Percentiles rank a stretch among this genome's conserved stretches.
phyloP scores from a whole-genome alignment of 495 filamentous ascomycete species.

The Penicillium subrubescens region DNA sequence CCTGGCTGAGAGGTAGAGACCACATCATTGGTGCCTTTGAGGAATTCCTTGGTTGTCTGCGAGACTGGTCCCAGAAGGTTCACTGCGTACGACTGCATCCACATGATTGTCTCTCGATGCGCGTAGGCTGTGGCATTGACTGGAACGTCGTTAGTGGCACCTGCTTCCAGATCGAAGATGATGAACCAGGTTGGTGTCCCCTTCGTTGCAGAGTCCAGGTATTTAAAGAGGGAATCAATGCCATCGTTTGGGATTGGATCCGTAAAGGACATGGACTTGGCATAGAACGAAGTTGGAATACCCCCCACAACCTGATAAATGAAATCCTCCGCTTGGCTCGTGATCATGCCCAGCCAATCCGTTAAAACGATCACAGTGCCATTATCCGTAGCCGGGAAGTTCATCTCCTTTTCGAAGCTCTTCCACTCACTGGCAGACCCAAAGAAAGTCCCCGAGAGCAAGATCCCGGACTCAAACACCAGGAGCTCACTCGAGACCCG shows the following conservation, averaged over 20 bases:
- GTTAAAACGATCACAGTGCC: constrained; percentile 44
- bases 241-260: constrained; percentile 38
- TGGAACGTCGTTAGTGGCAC: constrained; percentile 43
- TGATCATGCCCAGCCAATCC: constrained; percentile 58
- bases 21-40: constrained; percentile 48
- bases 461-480: constrained; percentile 26
- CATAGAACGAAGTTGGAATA: constrained; percentile 46
- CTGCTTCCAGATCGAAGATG: constrained; percentile 47
- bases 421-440: constrained; percentile 44
- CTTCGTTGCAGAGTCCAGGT: constrained; percentile 48
- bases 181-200: constrained; percentile 46
- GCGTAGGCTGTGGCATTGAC: constrained; percentile 45
- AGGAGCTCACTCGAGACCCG: constrained; percentile 49
- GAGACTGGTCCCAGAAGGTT: constrained; percentile 45
- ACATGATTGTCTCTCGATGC: constrained; percentile 49
- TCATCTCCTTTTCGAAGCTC: constrained; percentile 27
- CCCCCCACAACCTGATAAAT: constrained; percentile 28
- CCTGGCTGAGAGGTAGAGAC: constrained; percentile 28
- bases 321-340: constrained; percentile 51
- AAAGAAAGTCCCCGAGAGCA: constrained; percentile 45
- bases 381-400: constrained; percentile 34
- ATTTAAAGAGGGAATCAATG: constrained; percentile 44
- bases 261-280: constrained; percentile 53
- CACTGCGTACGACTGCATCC: constrained; percentile 46
- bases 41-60: constrained; percentile 36